Evolutionary conservation across 345 rosid species (phyloP), one percentile per base, ranked within the genome.

Genomic region (Sonneratia caseolaris): DNA sequence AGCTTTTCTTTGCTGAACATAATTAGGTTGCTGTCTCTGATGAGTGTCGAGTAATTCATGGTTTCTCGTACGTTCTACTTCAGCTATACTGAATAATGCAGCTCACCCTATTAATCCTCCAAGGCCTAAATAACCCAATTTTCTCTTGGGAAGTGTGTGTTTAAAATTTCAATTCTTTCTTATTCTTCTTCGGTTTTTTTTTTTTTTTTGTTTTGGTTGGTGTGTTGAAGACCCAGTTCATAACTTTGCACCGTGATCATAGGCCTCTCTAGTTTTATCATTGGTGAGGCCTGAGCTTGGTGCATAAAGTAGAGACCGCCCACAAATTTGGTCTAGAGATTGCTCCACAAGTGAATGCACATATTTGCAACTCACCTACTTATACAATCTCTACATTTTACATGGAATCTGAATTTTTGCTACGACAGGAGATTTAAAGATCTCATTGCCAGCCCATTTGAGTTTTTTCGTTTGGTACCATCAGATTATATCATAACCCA

Each of bases 261-360:
- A 45, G 70, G 56, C 55, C 70, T 68, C 56, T 68, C 38, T 13
- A 32, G 53, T 68, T 45, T 15, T 68, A 35, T 68, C 6, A 9
- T 59, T 59, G 35, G 56, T 15, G 3, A 1, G 70, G 70, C 70
- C 56, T 45, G 37, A 37, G 56, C 56, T 10, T 42, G 56, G 56
- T 68, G 70, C 56, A 45, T 45, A 24, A 45, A 45, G 24, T 10
- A 8, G 45, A 66, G 5, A 37, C 43, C 43, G 37, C 45, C 68
- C 32, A 36, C 5, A 19, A 37, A 37, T 38, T 16, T 66, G 56
- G 19, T 35, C 18, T 10, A 1, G 69, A 68, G 70, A 24, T 68
- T 53, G 70, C 15, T 68, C 70, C 70, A 43, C 55, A 10, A 37
- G 70, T 43, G 55, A 68, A 68, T 40, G 32, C 8, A 8, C n/a